Evolutionary conservation across 2,329 filamentous ascomycete species (phyloP).

Genomic region (Ophiocordyceps unilateralis): DNA sequence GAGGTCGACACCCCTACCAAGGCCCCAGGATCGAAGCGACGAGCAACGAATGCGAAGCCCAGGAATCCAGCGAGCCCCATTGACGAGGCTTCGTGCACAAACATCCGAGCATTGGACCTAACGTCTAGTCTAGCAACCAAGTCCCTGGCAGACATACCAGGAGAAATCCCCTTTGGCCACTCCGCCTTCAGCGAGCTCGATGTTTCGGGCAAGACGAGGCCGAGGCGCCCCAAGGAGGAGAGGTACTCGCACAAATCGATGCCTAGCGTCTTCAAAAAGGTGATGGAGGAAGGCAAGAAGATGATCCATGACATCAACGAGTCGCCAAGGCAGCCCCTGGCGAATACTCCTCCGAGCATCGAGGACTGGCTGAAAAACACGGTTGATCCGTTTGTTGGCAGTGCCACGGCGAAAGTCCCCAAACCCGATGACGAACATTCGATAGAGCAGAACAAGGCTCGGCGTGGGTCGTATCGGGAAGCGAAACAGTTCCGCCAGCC

Average conservation of each 20-base stretch:
- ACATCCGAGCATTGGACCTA: slow-evolving; percentile 13
- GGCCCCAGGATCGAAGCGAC: slow-evolving; percentile 11
- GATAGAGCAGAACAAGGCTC: background rate
- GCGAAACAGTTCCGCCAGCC: background rate
- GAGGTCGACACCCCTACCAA: slow-evolving; percentile 23
- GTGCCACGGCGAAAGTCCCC: slow-evolving; percentile 1
- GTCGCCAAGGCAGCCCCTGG: slow-evolving; percentile 27
- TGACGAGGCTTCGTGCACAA: slow-evolving; percentile 12
- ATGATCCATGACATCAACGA: slow-evolving; percentile 45
- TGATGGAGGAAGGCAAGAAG: slow-evolving; percentile 46
- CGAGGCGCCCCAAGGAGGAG: slow-evolving; percentile 28
- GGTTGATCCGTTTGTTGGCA: slow-evolving; percentile 43
- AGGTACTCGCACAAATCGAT: slow-evolving; percentile 38
- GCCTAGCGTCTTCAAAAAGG: slow-evolving; percentile 47
- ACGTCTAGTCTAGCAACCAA: slow-evolving; percentile 25
- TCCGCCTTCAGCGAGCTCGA: slow-evolving; percentile 52
- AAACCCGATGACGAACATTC: background rate
- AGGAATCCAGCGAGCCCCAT: slow-evolving; percentile 10
- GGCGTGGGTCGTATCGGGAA: slow-evolving; percentile 1
- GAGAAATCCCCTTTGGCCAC: slow-evolving; percentile 45
- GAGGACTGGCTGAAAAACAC: slow-evolving; percentile 49
- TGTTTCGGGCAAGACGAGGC: slow-evolving; percentile 26
- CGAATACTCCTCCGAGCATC: slow-evolving; percentile 44
- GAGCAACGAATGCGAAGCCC: slow-evolving; percentile 10
- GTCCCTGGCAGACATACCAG: slow-evolving; percentile 35